phyloP scores from a whole-genome alignment of 2,329 filamentous ascomycete genomes.

The Diaporthe aspalathi region DNA sequence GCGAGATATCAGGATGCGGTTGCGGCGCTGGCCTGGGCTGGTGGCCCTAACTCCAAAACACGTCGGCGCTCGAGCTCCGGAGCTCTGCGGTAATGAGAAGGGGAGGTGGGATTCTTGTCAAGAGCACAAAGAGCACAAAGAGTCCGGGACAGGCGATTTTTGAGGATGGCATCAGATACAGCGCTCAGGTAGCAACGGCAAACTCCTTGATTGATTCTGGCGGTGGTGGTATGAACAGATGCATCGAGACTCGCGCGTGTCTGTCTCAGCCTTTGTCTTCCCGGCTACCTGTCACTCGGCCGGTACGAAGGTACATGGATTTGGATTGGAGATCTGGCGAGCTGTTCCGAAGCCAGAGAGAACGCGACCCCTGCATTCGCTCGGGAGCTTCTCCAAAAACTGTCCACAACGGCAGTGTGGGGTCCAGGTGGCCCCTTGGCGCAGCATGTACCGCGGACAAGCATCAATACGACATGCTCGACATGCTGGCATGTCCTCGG shows the following conservation, averaged over 20 bases:
- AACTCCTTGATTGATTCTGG: neutral
- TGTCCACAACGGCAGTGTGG: conserved; percentile 30
- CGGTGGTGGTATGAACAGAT: neutral
- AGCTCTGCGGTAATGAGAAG: conserved; percentile 30
- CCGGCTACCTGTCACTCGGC: conserved; percentile 2
- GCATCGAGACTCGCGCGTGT: conserved; percentile 17
- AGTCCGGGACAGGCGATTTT: neutral
- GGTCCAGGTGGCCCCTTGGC: conserved; percentile 10
- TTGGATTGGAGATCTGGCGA: conserved; percentile 25
- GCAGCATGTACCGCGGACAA: conserved; percentile 2
- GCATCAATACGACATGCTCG: neutral
- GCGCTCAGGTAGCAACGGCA: neutral
- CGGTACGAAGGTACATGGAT: neutral
- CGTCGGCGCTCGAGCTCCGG: conserved; percentile 34
- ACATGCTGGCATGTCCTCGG: neutral
- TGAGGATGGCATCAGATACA: neutral
- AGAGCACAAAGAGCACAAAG: neutral
- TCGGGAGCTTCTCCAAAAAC: conserved; percentile 34
- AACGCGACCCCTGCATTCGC: conserved; percentile 21
- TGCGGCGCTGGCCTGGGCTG: conserved; percentile 30
- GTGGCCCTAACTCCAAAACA: conserved; percentile 34
- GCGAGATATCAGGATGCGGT: conserved; percentile 38
- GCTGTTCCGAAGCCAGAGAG: conserved; percentile 26
- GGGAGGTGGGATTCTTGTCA: conserved; percentile 2
- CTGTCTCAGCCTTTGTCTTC: conserved; percentile 28